phyloP scores from a whole-genome alignment of 164 flowering plant species.

The Santalum album region DNA sequence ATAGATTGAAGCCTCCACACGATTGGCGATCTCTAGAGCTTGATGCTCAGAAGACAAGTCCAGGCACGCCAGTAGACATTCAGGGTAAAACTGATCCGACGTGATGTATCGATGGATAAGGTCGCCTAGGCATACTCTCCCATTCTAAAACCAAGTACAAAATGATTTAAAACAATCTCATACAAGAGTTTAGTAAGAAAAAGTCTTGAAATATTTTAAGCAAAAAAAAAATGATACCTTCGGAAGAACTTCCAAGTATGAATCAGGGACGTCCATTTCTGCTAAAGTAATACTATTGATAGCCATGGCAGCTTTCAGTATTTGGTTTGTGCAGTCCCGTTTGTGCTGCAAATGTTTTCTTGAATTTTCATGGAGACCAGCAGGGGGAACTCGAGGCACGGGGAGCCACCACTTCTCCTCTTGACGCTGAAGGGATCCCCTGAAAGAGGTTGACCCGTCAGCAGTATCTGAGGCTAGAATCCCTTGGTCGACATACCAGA shows the following conservation, averaged over 20 bases:
- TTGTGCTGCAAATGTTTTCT: slow-evolving; percentile 46
- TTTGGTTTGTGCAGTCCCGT: slow-evolving; percentile 54
- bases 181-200: too few species aligned
- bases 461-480: slow-evolving; percentile 34
- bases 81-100: slow-evolving; percentile 50
- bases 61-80: slow-evolving; percentile 43
- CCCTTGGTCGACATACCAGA: slow-evolving; percentile 78
- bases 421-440: slow-evolving; percentile 32
- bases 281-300: slow-evolving; percentile 41
- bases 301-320: slow-evolving; percentile 58
- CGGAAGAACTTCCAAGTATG: slow-evolving; percentile 45
- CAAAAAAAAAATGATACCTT: slow-evolving; percentile 26
- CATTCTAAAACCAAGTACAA: slow-evolving; percentile 36
- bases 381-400: slow-evolving; percentile 50
- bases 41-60: slow-evolving; percentile 58
- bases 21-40: slow-evolving; percentile 53
- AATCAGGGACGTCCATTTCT: slow-evolving; percentile 56
- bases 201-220: too few species aligned
- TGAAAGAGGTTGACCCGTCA: slow-evolving; percentile 42
- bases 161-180: too few species aligned
- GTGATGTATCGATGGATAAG: slow-evolving; percentile 40
- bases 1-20: slow-evolving; percentile 47
- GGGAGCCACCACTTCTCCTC: slow-evolving; percentile 79
- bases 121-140: slow-evolving; percentile 46
- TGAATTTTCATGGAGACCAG: slow-evolving; percentile 40